Evolutionary conservation across 2,329 filamentous ascomycete species (phyloP), one percentile per base, ranked within the genome.

Genomic region (Claviceps sorghi): DNA sequence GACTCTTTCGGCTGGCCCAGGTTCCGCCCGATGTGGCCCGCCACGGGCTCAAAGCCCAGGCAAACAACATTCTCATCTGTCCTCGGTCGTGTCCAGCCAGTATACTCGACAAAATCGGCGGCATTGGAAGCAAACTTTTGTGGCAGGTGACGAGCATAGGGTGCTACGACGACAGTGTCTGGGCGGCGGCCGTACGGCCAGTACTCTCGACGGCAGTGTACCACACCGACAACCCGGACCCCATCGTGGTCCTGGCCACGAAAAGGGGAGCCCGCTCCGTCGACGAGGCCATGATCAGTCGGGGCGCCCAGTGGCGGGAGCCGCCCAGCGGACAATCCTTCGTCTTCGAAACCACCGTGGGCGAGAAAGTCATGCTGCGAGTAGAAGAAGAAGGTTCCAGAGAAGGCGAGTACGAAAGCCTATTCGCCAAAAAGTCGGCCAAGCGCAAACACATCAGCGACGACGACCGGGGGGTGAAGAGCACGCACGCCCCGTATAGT

Each of bases 31-130:
- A 77, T 53, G 70, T 82, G 51, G 74, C 80, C 30, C 81, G 85
- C 49, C 75, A 78, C 50, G 87, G 94, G 50, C 72, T 95, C 57
- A 88, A 87, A 57, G 80, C 82, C 56, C 83, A 95, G 60, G 90
- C 84, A 46, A 95, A 94, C 68, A 91, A 84, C 67, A 90, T 98
- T 59, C 77, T 96, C 61, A 97, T 98, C 63, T 86, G 84, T 40
- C 84, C 88, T 1, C 82, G 86, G 11, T 82, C 85, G 0, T 87
- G 85, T 49, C 80, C 85, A 2, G 74, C 77, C 49, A 78, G 76
- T 57, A 83, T 94, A 22, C 71, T 96, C 34, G 78, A 86, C 50
- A 93, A 88, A 66, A 84, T 93, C 11, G 93, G 93, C 43, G 91
- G 91, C 30, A 81, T 95, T 62, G 88, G 89, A 36, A 82, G 80